Conservation (phyloP, 1,284 basidiomycete genomes). For the Moesziomyces parantarcticus region DNA sequence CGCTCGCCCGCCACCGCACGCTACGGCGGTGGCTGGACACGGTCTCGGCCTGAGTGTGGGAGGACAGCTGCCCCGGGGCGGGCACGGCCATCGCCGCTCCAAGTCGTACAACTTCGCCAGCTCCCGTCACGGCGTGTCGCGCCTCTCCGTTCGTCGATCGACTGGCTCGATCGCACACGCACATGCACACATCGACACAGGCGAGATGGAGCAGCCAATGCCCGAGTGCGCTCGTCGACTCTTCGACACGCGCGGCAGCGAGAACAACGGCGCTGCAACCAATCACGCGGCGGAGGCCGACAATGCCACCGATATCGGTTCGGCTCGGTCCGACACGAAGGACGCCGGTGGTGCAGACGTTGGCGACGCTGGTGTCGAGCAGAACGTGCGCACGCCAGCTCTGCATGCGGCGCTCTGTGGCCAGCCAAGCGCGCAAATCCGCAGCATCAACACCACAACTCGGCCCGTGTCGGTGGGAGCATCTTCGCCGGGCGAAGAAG, state of each 20-base stretch:
- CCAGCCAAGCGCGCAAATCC: background rate
- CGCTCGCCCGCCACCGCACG: constrained; percentile 23
- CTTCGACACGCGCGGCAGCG: background rate
- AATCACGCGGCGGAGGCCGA: constrained; percentile 1
- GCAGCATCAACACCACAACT: background rate
- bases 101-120: constrained; percentile 27
- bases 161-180: constrained; percentile 17
- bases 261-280: background rate
- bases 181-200: background rate
- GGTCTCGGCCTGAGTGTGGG: constrained; percentile 21
- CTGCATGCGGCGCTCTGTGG: constrained; percentile 14
- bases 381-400: background rate
- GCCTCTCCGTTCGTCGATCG: constrained; percentile 15
- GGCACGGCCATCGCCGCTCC: constrained; percentile 35
- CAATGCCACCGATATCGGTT: constrained; percentile 18
- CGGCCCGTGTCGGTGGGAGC: background rate
- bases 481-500: constrained; percentile 14
- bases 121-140: constrained; percentile 2
- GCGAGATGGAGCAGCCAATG: constrained; percentile 10
- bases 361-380: background rate
- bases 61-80: constrained; percentile 9
- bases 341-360: constrained; percentile 14
- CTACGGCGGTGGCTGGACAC: constrained; percentile 11
- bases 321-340: constrained; percentile 30
- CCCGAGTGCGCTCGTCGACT: constrained; percentile 31